These are phyloP conservation scores for Clavispora santaluciae DNA, from an alignment of 805 yeast species.

Conservation along the genomic window DNA sequence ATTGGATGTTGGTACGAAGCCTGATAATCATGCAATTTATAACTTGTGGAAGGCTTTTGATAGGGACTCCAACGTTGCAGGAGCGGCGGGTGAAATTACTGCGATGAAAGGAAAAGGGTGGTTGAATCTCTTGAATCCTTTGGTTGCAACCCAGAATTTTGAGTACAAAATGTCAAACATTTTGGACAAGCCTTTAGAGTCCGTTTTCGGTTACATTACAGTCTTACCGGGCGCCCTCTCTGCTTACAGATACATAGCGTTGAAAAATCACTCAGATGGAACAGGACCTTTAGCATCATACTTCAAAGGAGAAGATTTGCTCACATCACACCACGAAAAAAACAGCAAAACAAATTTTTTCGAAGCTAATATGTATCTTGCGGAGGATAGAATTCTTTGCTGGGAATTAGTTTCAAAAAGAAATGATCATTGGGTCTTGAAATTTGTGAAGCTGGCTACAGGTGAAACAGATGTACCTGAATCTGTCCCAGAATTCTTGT, in stretches of 20 bases:
- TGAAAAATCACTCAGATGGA: conserved; percentile 80
- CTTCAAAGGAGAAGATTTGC: conserved; percentile 75
- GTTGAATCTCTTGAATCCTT: conserved; percentile 74
- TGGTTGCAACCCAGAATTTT: conserved; percentile 94
- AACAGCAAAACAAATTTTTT: conserved; percentile 68
- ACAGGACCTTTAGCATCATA: conserved; percentile 88
- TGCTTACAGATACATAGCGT: conserved; percentile 87
- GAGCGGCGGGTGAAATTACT: conserved; percentile 97
- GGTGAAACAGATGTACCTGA: conserved; percentile 30
- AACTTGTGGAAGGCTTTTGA: conserved; percentile 98
- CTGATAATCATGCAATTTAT: conserved; percentile 83
- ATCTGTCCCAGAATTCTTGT: conserved; percentile 21
- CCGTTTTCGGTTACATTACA: conserved; percentile 86
- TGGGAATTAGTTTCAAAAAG: conserved; percentile 27
- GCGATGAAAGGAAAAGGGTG: conserved; percentile 93
- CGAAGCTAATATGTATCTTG: conserved; percentile 62
- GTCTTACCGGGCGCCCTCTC: conserved; percentile 96
- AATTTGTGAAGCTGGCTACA: conserved; percentile 27
- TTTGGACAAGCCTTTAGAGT: conserved; percentile 89
- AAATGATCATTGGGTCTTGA: conserved; percentile 25
- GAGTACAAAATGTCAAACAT: conserved; percentile 97
- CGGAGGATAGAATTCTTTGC: conserved; percentile 27
- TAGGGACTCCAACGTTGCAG: conserved; percentile 93
- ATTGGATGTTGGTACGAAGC: conserved; percentile 96
- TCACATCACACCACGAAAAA: conserved; percentile 22